Percentiles rank a stretch among this genome's conserved stretches.
phyloP scores from a whole-genome alignment of 306 rosid species.

The Vigna nakashimae region DNA sequence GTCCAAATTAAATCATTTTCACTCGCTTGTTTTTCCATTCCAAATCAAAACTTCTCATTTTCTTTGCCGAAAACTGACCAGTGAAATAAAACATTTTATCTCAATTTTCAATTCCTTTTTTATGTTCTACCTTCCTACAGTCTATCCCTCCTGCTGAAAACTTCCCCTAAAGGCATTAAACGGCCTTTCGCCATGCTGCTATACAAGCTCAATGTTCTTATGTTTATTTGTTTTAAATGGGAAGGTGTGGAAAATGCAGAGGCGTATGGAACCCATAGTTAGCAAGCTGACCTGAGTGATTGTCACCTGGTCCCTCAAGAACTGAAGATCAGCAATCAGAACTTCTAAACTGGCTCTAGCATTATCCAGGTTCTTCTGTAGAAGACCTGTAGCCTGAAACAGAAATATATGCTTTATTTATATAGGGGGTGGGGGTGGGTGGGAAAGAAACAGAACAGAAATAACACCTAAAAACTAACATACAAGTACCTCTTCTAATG shows the following conservation, averaged over 20 bases:
- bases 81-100: background rate
- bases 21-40: background rate
- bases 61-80: constrained; percentile 3
- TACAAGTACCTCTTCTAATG: constrained; percentile 78
- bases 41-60: background rate
- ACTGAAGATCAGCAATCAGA: constrained; percentile 83
- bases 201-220: background rate
- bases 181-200: constrained; percentile 16
- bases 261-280: constrained; percentile 14
- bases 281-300: constrained; percentile 77
- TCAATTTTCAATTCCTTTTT: background rate
- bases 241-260: background rate
- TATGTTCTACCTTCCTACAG: background rate
- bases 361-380: constrained; percentile 77
- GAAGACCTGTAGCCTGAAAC: constrained; percentile 82
- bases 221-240: background rate
- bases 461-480: constrained; percentile 32
- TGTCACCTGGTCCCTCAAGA: constrained; percentile 94
- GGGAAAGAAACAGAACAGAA: background rate
- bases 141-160: background rate
- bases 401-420: constrained; percentile 38
- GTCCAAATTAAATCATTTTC: constrained; percentile 12
- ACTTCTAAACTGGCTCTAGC: constrained; percentile 90
- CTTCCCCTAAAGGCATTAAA: background rate
- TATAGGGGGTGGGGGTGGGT: background rate